phyloP scores from a whole-genome alignment of 495 filamentous ascomycete genomes.

The Podospora pseudopauciseta region DNA sequence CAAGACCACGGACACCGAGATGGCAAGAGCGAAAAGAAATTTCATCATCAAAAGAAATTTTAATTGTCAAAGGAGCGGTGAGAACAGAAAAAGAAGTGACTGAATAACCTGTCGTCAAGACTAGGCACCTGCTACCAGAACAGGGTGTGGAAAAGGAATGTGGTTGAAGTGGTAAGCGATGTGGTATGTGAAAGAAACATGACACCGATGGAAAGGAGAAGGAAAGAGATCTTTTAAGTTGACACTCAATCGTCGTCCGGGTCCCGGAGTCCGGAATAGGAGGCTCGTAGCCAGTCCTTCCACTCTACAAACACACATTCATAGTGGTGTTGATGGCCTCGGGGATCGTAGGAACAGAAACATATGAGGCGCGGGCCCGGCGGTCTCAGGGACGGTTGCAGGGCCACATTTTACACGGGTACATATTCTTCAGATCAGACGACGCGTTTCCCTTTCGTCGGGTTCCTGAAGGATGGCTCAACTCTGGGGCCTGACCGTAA shows the following conservation, averaged over 20 bases:
- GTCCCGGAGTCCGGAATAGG: background rate
- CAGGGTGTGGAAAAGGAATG: background rate
- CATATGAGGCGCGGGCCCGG: background rate
- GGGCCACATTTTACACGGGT: background rate
- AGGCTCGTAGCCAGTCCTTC: background rate
- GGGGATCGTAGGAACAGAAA: background rate
- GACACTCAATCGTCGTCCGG: background rate
- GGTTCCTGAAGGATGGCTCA: background rate
- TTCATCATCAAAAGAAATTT: conserved; percentile 13
- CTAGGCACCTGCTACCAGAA: conserved; percentile 6
- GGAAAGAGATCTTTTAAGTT: background rate
- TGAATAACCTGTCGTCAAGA: conserved; percentile 6
- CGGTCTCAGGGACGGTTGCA: background rate
- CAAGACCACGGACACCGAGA: conserved; percentile 5
- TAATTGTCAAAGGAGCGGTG: background rate
- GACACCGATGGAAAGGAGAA: background rate
- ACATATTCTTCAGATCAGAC: background rate
- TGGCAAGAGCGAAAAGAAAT: conserved; percentile 8
- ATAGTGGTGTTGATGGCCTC: background rate
- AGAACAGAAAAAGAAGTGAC: background rate
- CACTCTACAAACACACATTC: background rate
- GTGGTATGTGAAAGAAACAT: background rate
- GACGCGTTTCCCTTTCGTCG: background rate
- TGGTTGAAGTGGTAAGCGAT: background rate
- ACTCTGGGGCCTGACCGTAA: background rate